Evolutionary conservation across 305 asterid genomes (phyloP).

Genomic region (Solanum aculeatissimum): DNA sequence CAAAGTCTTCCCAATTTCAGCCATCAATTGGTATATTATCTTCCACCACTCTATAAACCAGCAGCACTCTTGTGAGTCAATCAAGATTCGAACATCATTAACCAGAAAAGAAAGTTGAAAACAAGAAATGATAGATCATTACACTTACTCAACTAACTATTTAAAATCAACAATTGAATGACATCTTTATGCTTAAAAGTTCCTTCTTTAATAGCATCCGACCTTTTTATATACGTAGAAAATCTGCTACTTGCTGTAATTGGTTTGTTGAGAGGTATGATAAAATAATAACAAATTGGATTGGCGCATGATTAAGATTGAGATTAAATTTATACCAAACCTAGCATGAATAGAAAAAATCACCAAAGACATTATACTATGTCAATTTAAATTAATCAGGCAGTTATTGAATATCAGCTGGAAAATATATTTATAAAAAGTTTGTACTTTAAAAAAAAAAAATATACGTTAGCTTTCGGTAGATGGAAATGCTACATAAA

Average conservation of each 20-base stretch:
- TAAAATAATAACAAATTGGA: neutral
- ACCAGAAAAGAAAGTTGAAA: neutral
- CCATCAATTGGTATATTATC: neutral
- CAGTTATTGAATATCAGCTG: no score
- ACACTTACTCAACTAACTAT: neutral
- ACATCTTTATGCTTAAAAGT: neutral
- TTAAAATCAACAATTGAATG: neutral
- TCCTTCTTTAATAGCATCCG: neutral
- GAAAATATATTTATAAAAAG: neutral
- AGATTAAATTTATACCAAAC: neutral
- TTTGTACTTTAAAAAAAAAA: neutral
- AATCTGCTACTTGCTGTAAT: neutral
- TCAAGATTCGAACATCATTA: neutral
- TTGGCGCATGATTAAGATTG: neutral
- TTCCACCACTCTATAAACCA: neutral
- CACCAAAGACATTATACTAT: neutral
- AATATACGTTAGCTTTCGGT: neutral
- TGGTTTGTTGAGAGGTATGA: neutral
- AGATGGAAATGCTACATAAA: neutral
- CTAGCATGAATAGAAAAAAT: neutral
- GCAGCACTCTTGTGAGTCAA: neutral
- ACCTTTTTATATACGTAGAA: neutral
- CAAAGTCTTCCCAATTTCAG: neutral
- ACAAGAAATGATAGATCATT: neutral
- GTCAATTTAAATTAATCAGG: neutral